A percentile compares a stretch with the other conserved stretches of the same genome.
phyloP scores from a whole-genome alignment of 106 monocot genomes.

The Narthecium ossifragum region DNA sequence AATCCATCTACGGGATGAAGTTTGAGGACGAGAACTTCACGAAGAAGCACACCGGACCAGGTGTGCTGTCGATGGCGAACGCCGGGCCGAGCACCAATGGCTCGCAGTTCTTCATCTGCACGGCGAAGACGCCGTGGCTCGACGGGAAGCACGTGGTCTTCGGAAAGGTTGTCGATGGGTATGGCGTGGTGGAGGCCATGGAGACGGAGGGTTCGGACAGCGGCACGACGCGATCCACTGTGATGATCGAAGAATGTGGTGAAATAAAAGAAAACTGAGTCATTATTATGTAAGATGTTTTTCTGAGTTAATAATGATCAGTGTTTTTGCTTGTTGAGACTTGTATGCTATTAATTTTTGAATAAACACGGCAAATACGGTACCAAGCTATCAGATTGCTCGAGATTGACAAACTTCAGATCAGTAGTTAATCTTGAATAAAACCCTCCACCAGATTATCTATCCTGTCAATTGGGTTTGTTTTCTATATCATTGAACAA shows the following conservation, averaged over 20 bases:
- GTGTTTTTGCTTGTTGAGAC: no score
- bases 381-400: no score
- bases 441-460: no score
- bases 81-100: constrained; percentile 66
- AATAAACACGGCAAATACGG: no score
- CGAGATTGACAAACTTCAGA: no score
- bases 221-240: constrained; percentile 35
- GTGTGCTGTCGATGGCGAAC: constrained; percentile 81
- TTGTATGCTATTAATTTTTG: no score
- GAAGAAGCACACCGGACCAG: constrained; percentile 65
- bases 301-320: no score
- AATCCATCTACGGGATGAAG: constrained; percentile 67
- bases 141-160: constrained; percentile 87
- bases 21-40: constrained; percentile 81
- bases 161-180: constrained; percentile 69
- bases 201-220: constrained; percentile 47
- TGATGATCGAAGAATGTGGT: constrained; percentile 71
- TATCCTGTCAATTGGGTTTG: no score
- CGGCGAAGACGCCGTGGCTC: constrained; percentile 53
- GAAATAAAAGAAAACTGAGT: constrained; percentile 35
- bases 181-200: constrained; percentile 61
- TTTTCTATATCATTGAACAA: no score
- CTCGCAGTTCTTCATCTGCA: constrained; percentile 88
- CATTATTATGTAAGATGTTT: no score
- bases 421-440: no score